phyloP scores from a whole-genome alignment of 495 filamentous ascomycete genomes.

The Eremomyces bilateralis region DNA sequence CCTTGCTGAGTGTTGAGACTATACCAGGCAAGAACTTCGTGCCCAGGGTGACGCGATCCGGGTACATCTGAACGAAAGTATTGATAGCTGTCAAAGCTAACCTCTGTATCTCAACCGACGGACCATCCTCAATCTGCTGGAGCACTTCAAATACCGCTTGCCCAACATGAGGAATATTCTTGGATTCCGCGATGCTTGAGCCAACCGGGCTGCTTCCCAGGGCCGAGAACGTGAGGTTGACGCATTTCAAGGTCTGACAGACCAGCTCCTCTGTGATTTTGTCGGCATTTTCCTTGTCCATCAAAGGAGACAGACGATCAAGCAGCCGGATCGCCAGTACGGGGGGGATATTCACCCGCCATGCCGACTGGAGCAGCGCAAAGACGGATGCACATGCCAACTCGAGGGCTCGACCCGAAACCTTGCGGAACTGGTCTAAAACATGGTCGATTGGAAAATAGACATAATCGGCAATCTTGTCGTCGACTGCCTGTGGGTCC shows the following conservation, averaged over 20 bases:
- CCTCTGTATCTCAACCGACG: slow-evolving; percentile 39
- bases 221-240: slow-evolving; percentile 11
- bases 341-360: slow-evolving; percentile 41
- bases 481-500: too few relatives aligned
- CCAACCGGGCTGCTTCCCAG: slow-evolving; percentile 30
- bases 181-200: too few relatives aligned
- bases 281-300: slow-evolving; percentile 22
- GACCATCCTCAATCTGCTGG: slow-evolving; percentile 39
- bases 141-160: slow-evolving; percentile 64
- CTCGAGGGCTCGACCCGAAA: slow-evolving; percentile 56
- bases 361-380: slow-evolving; percentile 59
- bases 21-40: slow-evolving; percentile 67
- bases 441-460: slow-evolving; percentile 87
- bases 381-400: slow-evolving; percentile 48
- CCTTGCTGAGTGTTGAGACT: slow-evolving; percentile 57
- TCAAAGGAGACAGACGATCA: slow-evolving; percentile 60
- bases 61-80: slow-evolving; percentile 36
- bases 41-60: slow-evolving; percentile 47
- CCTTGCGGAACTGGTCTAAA: slow-evolving; percentile 48
- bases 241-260: slow-evolving; percentile 23
- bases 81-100: slow-evolving; percentile 44
- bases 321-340: slow-evolving; percentile 66
- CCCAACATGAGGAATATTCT: slow-evolving; percentile 65
- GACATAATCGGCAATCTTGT: slow-evolving; percentile 75
- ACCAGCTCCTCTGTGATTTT: slow-evolving; percentile 17